These are phyloP conservation scores for Coemansia guatemalensis DNA, from an alignment of 192 early-diverging fungal genomes.

Conservation along the genomic window DNA sequence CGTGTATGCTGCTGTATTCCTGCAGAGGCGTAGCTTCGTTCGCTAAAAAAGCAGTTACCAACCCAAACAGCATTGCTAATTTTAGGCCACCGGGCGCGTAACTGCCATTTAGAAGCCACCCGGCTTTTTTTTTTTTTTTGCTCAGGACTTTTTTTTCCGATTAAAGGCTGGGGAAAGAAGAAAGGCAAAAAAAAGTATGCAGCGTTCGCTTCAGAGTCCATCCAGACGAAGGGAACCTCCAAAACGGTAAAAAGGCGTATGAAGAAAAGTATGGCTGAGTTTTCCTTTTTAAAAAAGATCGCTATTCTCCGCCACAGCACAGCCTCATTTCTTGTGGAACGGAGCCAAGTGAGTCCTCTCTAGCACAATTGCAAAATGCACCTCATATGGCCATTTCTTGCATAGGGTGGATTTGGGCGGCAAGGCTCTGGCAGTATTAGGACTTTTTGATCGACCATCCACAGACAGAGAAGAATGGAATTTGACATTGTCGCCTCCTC, in stretches of 20 bases:
- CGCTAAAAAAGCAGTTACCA: not conserved
- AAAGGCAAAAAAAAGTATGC: not conserved
- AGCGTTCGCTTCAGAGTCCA: not conserved
- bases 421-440: not conserved
- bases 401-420: not conserved
- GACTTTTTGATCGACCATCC: not conserved
- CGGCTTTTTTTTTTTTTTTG: not conserved
- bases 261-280: not conserved
- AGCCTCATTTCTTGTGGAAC: not conserved
- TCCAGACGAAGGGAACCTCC: not conserved
- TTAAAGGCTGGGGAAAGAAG: not conserved
- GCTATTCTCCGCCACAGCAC: not conserved
- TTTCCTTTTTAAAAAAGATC: not conserved
- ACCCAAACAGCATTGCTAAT: not conserved
- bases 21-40: not conserved
- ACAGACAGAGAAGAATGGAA: not conserved
- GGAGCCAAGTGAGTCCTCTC: not conserved
- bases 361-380: not conserved
- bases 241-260: not conserved
- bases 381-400: not conserved
- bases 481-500: not conserved
- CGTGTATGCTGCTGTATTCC: not conserved
- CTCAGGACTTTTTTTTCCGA: not conserved
- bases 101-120: not conserved
- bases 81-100: not conserved